phyloP scores from a whole-genome alignment of 306 rosid species.

The Chamaecrista fasciculata region DNA sequence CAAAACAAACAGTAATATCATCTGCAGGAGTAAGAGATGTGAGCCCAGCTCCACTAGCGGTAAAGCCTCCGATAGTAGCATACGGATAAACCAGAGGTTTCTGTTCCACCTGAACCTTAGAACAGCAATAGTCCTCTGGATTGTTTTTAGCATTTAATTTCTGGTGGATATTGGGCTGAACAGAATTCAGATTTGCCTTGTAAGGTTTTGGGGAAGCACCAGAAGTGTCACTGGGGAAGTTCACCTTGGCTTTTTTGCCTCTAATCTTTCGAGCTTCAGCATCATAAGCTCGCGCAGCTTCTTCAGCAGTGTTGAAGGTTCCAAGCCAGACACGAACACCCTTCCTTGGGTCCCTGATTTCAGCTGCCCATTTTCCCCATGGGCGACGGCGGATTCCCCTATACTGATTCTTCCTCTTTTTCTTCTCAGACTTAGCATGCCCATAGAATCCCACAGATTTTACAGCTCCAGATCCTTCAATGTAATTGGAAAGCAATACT shows the following conservation, averaged over 20 bases:
- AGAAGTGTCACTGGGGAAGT: conserved; percentile 69
- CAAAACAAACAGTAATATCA: conserved; percentile 38
- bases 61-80: conserved; percentile 42
- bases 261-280: conserved; percentile 87
- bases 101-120: conserved; percentile 56
- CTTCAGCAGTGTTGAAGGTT: conserved; percentile 89
- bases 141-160: conserved; percentile 33
- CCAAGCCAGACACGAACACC: conserved; percentile 96
- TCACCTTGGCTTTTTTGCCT: conserved; percentile 87
- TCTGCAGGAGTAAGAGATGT: conserved; percentile 36
- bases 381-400: conserved; percentile 92
- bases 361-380: conserved; percentile 99
- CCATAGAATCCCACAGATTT: conserved; percentile 47
- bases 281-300: conserved; percentile 93
- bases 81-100: conserved; percentile 50
- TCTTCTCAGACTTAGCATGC: conserved; percentile 57
- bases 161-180: conserved; percentile 42
- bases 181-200: conserved; percentile 32
- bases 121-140: conserved; percentile 33
- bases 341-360: conserved; percentile 90
- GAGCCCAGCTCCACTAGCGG: conserved; percentile 38
- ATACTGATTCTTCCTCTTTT: conserved; percentile 76
- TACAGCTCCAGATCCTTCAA: conserved; percentile 44
- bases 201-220: conserved; percentile 35
- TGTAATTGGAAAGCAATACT: not conserved